Evolutionary conservation across 495 filamentous ascomycete genomes (phyloP), one percentile per base, ranked within the genome.

Genomic region (Rhypophila decipiens): DNA sequence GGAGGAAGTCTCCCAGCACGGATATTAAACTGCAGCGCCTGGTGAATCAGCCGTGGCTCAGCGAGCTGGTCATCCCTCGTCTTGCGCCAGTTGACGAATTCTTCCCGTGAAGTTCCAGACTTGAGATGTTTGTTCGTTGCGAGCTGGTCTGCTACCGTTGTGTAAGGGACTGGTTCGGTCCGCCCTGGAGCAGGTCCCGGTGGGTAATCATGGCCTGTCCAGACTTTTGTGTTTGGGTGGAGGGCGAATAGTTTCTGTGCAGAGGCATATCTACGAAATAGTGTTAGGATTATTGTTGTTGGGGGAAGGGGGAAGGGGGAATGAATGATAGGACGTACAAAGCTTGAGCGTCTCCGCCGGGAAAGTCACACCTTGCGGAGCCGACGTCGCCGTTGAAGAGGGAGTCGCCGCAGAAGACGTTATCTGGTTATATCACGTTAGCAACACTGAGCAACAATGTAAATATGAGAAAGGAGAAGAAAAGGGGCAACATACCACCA

Each of bases 331-430:
- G n/a, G n/a, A n/a, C 31, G 46, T 60, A 83, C 0, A 84, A 57
- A 0, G 48, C 53, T 0, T 41, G 49, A 4, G 76, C 73, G 23
- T 57, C 62, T 2, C 79, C 79, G 24, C 74, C 75, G 2, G 78
- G 79, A 53, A 84, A 83, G 50, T 83, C 79, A 47, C 75, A 78
- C 20, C 79, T 62, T 4, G 78, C 80, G 0, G 74, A 70, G 22
- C 78, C 79, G 7, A 84, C 60, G 44, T 81, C 77, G 1, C 64
- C 60, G 50, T 83, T 66, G 64, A 82, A 82, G 21, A 84, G 59
- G 5, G 75, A 78, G 59, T 83, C 80, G 10, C 80, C 80, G 36
- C 68, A 71, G 58, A 83, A 83, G 5, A 82, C 61, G 47, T 82
- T 80, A 33, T 66, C 69, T 50, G 42, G 19, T 13, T 15, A 21